Percentiles rank a stretch among this genome's conserved stretches.
Evolutionary conservation across 176 grass and related monocot genomes (phyloP).

Genomic region (Bolboschoenus planiculmis): DNA sequence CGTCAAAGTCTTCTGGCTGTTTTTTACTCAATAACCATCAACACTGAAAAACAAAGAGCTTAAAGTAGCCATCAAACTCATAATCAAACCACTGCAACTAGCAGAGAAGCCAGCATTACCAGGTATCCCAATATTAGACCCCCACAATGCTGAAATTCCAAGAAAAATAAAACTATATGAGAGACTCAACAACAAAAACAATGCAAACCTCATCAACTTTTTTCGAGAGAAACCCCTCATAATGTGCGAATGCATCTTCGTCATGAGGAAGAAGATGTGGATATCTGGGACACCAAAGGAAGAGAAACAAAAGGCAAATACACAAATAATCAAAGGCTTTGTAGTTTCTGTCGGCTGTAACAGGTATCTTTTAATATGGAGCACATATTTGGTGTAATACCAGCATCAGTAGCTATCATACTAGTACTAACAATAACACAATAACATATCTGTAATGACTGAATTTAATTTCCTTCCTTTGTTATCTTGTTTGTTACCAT

Average conservation of each 20-base stretch:
- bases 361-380: background rate
- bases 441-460: background rate
- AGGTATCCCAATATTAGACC: background rate
- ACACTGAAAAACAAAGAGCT: background rate
- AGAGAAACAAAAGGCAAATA: conserved; percentile 3
- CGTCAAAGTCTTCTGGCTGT: background rate
- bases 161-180: background rate
- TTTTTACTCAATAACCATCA: background rate
- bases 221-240: conserved; percentile 68
- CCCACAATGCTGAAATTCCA: background rate
- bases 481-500: background rate
- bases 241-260: conserved; percentile 89
- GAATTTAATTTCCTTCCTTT: background rate
- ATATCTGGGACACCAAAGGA: conserved; percentile 49
- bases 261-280: conserved; percentile 91
- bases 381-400: background rate
- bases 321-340: background rate
- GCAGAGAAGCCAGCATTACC: background rate
- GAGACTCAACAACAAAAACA: conserved; percentile 7
- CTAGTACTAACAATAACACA: background rate
- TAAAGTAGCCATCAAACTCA: background rate
- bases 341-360: background rate
- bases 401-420: background rate
- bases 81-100: background rate
- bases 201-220: conserved; percentile 76